These are phyloP conservation scores for Hanseniaspora jakobsenii DNA, from an alignment of 805 yeast genomes.

Conservation along the genomic window DNA sequence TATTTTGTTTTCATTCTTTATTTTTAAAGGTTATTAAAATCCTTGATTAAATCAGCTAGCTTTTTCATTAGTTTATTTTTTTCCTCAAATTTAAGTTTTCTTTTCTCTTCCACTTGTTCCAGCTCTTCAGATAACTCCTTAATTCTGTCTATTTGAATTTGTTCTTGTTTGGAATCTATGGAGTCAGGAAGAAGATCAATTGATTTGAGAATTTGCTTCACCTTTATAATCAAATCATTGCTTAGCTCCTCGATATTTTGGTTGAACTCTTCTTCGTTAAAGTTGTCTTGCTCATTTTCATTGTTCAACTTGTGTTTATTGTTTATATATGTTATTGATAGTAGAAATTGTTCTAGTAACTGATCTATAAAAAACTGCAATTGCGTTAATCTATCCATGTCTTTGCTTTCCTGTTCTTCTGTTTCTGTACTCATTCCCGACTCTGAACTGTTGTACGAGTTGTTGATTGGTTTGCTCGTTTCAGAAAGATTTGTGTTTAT, in stretches of 20 bases:
- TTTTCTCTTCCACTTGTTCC: slow-evolving; percentile 44
- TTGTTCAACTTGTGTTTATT: slow-evolving; percentile 45
- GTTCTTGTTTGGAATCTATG: slow-evolving; percentile 67
- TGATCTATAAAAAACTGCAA: slow-evolving; percentile 76
- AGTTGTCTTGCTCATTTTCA: slow-evolving; percentile 30
- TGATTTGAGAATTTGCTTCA: slow-evolving; percentile 73
- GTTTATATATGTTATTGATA: slow-evolving; percentile 68
- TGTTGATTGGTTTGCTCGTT: no score
- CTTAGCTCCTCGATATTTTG: slow-evolving; percentile 63
- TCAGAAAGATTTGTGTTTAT: no score
- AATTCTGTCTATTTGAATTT: slow-evolving; percentile 51
- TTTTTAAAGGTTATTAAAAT: slow-evolving; percentile 22
- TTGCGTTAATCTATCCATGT: slow-evolving; percentile 85
- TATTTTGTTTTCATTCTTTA: neutral
- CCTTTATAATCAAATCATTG: slow-evolving; percentile 70
- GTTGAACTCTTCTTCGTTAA: slow-evolving; percentile 27
- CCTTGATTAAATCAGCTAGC: slow-evolving; percentile 55
- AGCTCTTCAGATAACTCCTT: slow-evolving; percentile 51
- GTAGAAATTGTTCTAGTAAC: slow-evolving; percentile 65
- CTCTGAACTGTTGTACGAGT: neutral
- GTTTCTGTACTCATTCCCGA: neutral
- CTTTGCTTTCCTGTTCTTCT: slow-evolving; percentile 20
- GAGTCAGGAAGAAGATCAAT: slow-evolving; percentile 80
- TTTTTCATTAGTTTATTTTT: slow-evolving; percentile 51
- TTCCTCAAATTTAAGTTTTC: slow-evolving; percentile 44